Evolutionary conservation across 2,329 filamentous ascomycete species (phyloP).

Genomic region (Penicillium sp.): DNA sequence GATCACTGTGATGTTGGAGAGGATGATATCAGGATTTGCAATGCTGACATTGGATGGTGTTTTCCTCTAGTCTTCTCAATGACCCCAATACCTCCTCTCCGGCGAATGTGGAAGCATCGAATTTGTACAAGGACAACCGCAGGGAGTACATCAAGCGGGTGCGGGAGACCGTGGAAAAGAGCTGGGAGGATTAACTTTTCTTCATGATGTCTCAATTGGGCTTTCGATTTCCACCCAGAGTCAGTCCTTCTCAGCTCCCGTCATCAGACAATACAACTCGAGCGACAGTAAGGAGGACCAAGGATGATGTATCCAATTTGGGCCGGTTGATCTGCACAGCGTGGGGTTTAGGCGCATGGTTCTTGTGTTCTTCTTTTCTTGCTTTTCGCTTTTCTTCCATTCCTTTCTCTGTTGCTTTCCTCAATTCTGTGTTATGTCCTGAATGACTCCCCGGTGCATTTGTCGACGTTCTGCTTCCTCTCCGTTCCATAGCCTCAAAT

Average conservation of each 20-base stretch:
- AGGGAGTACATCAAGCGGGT: constrained; percentile 96
- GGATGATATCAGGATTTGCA: not conserved
- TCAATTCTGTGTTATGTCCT: constrained; percentile 14
- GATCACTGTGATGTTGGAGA: not conserved
- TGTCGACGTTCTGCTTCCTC: not conserved
- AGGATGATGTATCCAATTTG: constrained; percentile 14
- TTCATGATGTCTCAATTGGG: not conserved
- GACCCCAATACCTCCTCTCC: constrained; percentile 98
- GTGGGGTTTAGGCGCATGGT: constrained; percentile 47
- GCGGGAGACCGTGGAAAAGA: constrained; percentile 96
- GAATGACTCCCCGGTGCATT: constrained; percentile 5
- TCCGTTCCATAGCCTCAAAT: constrained; percentile 2
- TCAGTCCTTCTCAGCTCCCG: not conserved
- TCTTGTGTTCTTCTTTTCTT: constrained; percentile 24
- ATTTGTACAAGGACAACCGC: constrained; percentile 96
- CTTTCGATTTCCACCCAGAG: not conserved
- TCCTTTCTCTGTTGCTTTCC: not conserved
- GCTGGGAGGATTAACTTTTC: constrained; percentile 81
- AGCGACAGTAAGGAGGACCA: constrained; percentile 16
- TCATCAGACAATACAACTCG: constrained; percentile 10
- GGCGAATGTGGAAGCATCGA: constrained; percentile 96
- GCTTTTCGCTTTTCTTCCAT: not conserved
- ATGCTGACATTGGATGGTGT: not conserved
- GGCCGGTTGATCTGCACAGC: constrained; percentile 44
- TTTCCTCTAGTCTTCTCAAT: constrained; percentile 73